A percentile compares a stretch with the other conserved stretches of the same genome.
These are phyloP conservation scores for Alnus glutinosa DNA, from an alignment of 306 rosid species.

Conservation along the genomic window DNA sequence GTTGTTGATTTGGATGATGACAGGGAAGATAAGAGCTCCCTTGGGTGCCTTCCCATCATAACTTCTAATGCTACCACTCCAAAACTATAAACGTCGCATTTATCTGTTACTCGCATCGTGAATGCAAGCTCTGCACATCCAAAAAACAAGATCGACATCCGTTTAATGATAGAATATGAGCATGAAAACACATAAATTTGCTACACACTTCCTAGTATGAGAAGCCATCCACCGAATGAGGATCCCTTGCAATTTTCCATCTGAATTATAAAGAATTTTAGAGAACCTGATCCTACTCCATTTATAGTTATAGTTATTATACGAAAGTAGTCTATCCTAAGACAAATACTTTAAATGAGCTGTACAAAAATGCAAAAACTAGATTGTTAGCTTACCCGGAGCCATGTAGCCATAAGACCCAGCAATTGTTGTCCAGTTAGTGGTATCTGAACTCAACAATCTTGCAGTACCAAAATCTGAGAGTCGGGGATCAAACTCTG, in stretches of 20 bases:
- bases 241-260: not conserved
- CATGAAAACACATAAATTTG: not conserved
- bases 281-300: too few relatives aligned
- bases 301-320: not conserved
- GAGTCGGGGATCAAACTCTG: conserved; percentile 57
- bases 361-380: not conserved
- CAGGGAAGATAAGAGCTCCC: conserved; percentile 42
- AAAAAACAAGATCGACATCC: not conserved
- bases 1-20: conserved; percentile 21
- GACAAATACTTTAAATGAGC: not conserved
- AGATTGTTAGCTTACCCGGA: conserved; percentile 47
- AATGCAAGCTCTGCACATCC: conserved; percentile 60
- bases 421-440: conserved; percentile 60
- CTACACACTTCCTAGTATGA: not conserved
- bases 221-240: not conserved
- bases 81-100: conserved; percentile 67
- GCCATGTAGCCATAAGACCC: conserved; percentile 89
- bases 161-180: not conserved
- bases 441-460: conserved; percentile 43
- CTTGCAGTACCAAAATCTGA: conserved; percentile 74
- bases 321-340: not conserved
- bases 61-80: conserved; percentile 64
- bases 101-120: conserved; percentile 57
- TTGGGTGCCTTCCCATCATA: conserved; percentile 71
- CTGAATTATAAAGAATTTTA: too few relatives aligned